phyloP scores from a whole-genome alignment of 176 grass and related monocot genomes.

The Cenchrus americanus region DNA sequence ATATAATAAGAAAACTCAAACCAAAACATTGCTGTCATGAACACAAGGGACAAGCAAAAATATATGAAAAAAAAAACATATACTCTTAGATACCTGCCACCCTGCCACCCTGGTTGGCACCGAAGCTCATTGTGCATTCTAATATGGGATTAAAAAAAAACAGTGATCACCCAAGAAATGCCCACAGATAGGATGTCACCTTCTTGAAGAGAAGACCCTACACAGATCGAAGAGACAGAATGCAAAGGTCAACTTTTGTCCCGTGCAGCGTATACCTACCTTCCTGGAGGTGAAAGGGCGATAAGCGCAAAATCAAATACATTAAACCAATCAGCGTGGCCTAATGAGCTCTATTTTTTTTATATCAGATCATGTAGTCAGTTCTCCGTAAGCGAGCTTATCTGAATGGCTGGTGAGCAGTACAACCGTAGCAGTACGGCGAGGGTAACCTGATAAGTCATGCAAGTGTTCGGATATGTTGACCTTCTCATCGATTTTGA shows the following conservation, averaged over 20 bases:
- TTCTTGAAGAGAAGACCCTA: neutral
- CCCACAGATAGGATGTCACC: neutral
- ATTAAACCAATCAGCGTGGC: slow-evolving; percentile 1
- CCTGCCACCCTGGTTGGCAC: neutral
- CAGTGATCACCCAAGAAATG: neutral
- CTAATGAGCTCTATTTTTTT: neutral
- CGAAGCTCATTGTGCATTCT: neutral
- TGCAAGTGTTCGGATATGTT: neutral
- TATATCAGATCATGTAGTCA: neutral
- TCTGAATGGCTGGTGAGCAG: neutral
- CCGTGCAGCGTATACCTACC: no score
- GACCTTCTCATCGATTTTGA: neutral
- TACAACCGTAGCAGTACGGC: slow-evolving; percentile 12
- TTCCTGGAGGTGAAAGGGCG: neutral
- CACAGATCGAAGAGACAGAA: neutral
- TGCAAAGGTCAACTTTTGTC: slow-evolving; percentile 24
- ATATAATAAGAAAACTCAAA: neutral
- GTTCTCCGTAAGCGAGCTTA: slow-evolving; percentile 19
- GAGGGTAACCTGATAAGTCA: neutral
- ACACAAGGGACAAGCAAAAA: neutral
- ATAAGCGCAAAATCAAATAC: neutral
- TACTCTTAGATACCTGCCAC: neutral
- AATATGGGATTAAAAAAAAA: neutral
- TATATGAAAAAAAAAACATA: neutral
- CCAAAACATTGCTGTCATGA: neutral